Evolutionary conservation across 1,284 basidiomycete species (phyloP).

Genomic region (Polyporus tsugae): DNA sequence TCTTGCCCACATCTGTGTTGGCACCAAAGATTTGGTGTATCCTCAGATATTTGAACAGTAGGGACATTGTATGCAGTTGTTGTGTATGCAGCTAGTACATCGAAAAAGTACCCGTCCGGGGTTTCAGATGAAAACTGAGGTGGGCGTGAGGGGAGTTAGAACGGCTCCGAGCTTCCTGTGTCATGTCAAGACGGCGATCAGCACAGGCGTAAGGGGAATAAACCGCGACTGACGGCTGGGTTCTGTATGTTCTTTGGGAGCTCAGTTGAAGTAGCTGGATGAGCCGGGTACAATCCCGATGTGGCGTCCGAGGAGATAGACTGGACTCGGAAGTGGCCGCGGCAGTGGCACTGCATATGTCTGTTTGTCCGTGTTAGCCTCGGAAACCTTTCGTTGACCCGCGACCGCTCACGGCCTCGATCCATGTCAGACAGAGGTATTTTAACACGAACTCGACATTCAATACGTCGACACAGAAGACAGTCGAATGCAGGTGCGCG

Average conservation of each 20-base stretch:
- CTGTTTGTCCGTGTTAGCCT: slow-evolving; percentile 4
- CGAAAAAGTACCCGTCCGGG: neutral
- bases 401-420: too few relatives aligned
- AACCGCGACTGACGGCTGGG: neutral
- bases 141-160: neutral
- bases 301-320: neutral
- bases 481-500: neutral
- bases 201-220: neutral
- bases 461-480: neutral
- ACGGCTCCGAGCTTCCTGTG: neutral
- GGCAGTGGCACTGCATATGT: neutral
- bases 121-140: neutral
- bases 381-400: neutral
- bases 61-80: slow-evolving; percentile 43
- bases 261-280: neutral
- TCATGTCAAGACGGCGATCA: neutral
- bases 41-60: slow-evolving; percentile 81
- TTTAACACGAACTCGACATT: too few relatives aligned
- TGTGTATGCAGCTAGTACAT: slow-evolving; percentile 3
- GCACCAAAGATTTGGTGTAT: slow-evolving; percentile 92
- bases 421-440: too few relatives aligned
- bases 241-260: neutral
- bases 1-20: slow-evolving; percentile 94
- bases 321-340: neutral
- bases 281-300: neutral